Percentiles rank a stretch among this genome's conserved stretches.
Conservation (phyloP, 805 yeast species). For the Cyberlindnera saturnus region DNA sequence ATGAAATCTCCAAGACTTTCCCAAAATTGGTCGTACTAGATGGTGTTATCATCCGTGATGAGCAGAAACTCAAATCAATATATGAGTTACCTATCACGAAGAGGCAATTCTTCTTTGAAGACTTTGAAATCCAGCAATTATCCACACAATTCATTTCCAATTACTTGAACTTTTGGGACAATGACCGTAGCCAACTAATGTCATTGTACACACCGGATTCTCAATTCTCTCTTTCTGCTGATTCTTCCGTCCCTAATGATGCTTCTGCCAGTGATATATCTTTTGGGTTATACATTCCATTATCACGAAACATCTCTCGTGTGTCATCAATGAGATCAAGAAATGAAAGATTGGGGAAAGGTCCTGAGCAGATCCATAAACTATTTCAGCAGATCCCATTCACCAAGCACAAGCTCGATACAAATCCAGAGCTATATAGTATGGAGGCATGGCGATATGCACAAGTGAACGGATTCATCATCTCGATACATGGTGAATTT, state of each 20-base stretch:
- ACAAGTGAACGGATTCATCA: constrained; percentile 68
- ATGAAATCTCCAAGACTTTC: constrained; percentile 63
- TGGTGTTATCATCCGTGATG: constrained; percentile 74
- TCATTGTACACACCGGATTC: constrained; percentile 77
- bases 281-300: constrained; percentile 64
- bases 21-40: constrained; percentile 79
- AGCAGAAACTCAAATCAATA: constrained; percentile 45
- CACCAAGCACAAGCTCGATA: constrained; percentile 63
- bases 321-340: constrained; percentile 51
- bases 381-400: constrained; percentile 68
- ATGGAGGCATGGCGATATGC: constrained; percentile 74
- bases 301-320: constrained; percentile 71
- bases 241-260: constrained; percentile 57
- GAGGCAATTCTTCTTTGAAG: constrained; percentile 77
- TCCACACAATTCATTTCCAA: constrained; percentile 76
- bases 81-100: constrained; percentile 49
- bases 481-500: constrained; percentile 79
- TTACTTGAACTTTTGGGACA: constrained; percentile 78
- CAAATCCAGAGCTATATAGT: constrained; percentile 60
- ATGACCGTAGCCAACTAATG: constrained; percentile 61
- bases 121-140: constrained; percentile 56
- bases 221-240: constrained; percentile 76
- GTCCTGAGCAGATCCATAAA: constrained; percentile 59
- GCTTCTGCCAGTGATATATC: constrained; percentile 30
- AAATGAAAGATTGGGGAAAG: constrained; percentile 53